A percentile compares a stretch with the other conserved stretches of the same genome.
phyloP scores from a whole-genome alignment of 768 basidiomycete genomes.

The Boletellus ananiceps region DNA sequence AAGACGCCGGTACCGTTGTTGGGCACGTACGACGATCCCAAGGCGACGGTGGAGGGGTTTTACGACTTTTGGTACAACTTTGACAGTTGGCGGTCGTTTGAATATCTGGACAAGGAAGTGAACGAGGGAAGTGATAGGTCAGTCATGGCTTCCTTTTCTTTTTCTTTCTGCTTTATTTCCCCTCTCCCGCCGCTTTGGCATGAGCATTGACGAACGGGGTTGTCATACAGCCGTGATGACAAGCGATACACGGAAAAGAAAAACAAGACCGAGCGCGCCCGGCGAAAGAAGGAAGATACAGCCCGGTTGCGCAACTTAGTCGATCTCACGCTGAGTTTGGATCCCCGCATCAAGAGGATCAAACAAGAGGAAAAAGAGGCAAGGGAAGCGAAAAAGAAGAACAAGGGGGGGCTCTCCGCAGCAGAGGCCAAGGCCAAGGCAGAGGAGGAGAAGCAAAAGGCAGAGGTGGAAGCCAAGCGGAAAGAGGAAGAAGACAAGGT shows the following conservation, averaged over 20 bases:
- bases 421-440: constrained; percentile 48
- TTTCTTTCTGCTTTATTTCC: neutral
- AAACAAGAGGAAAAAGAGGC: constrained; percentile 95
- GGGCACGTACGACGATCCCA: constrained; percentile 64
- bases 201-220: constrained; percentile 8
- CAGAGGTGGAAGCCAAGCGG: constrained; percentile 65
- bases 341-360: constrained; percentile 96
- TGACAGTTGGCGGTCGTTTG: constrained; percentile 96
- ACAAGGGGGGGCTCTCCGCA: constrained; percentile 37
- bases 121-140: constrained; percentile 96
- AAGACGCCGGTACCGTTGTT: constrained; percentile 78
- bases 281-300: constrained; percentile 96
- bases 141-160: constrained; percentile 24
- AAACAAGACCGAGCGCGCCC: constrained; percentile 95
- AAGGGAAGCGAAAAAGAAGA: constrained; percentile 84
- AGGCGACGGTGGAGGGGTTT: constrained; percentile 84
- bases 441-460: constrained; percentile 57
- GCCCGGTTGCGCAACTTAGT: constrained; percentile 84
- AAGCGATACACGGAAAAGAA: constrained; percentile 99
- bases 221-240: constrained; percentile 76
- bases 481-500: constrained; percentile 82
- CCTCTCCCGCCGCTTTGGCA: neutral
- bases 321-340: constrained; percentile 75
- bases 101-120: constrained; percentile 97
- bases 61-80: constrained; percentile 99